Evolutionary conservation across 2,329 filamentous ascomycete genomes (phyloP), one percentile per base, ranked within the genome.

Genomic region (Nannizzia gypsea): DNA sequence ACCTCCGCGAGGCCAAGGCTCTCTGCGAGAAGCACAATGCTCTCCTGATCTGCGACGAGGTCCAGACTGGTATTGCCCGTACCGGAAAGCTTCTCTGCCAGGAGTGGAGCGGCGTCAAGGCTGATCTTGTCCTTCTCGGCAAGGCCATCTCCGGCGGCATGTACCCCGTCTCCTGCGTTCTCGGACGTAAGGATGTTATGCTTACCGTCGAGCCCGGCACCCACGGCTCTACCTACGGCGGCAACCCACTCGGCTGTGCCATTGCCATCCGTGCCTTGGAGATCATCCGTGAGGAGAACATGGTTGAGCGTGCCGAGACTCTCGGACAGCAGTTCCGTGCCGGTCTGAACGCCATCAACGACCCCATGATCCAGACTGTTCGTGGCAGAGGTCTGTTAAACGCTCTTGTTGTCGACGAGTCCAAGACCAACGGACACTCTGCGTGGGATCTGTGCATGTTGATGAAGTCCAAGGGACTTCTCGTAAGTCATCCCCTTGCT

Each of bases 141-240:
- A 99, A 99, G 79, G 93, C 93, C 67, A 96, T 99, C 72, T 96
- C 90, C 36, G 93, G 93, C 64, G 93, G 93, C 74, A 93, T 97
- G 87, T 99, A 99, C 77, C 93, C 93, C n/a, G 93, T 99, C 61
- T 96, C 90, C 63, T 90, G 87, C 68, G 91, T 99, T 56, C 81
- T 99, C 58, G 87, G 88, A 63, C 85, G 85, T 68, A 90, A 87
- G 76, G 91, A 96, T 60, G 81, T 97, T 64, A 96, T 99, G 91
- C 82, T 96, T 66, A 93, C 92, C 8, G 81, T 99, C 64, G 93
- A 99, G 80, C 89, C 93, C 26, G 93, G 93, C 62, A 97, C 93
- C 26, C 93, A 99, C 75, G 93, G 93, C 56, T 96, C 90, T 46
- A 99, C 93, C n/a, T 99, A 97, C 70, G 93, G 93, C 63, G 93